These are phyloP conservation scores for Chrysoporthe cubensis DNA, from an alignment of 2,329 filamentous ascomycete species.

Conservation along the genomic window DNA sequence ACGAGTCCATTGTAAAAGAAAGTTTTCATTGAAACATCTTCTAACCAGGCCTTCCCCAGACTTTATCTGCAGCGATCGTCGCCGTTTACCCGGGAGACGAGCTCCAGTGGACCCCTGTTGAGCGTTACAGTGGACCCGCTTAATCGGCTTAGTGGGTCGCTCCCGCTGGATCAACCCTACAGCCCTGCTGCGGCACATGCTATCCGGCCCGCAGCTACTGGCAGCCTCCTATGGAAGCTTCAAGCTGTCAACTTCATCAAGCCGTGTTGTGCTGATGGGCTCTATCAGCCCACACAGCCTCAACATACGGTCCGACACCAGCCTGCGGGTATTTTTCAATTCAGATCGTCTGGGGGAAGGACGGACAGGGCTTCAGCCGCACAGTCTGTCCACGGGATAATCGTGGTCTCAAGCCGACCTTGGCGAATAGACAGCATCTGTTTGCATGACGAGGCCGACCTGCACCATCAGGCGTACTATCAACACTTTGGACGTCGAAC, in stretches of 20 bases:
- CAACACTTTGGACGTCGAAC: not conserved
- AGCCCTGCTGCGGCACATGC: slow-evolving; percentile 7
- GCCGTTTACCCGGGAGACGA: not conserved
- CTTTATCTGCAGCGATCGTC: not conserved
- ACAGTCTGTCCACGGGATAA: not conserved
- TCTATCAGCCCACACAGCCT: not conserved
- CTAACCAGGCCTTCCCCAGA: not conserved
- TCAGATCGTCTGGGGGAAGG: too few relatives aligned
- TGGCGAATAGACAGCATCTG: not conserved
- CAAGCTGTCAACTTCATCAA: not conserved
- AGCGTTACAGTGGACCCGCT: not conserved
- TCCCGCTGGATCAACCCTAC: slow-evolving; percentile 3
- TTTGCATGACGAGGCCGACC: not conserved
- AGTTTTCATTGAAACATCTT: too few relatives aligned
- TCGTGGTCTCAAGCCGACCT: not conserved
- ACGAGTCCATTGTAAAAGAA: too few relatives aligned
- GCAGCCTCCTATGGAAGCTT: not conserved
- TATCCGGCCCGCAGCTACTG: not conserved
- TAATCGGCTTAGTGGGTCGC: not conserved
- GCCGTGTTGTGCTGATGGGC: not conserved
- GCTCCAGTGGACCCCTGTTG: not conserved
- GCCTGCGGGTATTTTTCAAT: too few relatives aligned
- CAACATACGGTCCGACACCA: not conserved
- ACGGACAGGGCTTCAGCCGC: not conserved
- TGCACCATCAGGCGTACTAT: not conserved